Evolutionary conservation across 2,329 filamentous ascomycete species (phyloP).

Genomic region (Xylaria sp.): DNA sequence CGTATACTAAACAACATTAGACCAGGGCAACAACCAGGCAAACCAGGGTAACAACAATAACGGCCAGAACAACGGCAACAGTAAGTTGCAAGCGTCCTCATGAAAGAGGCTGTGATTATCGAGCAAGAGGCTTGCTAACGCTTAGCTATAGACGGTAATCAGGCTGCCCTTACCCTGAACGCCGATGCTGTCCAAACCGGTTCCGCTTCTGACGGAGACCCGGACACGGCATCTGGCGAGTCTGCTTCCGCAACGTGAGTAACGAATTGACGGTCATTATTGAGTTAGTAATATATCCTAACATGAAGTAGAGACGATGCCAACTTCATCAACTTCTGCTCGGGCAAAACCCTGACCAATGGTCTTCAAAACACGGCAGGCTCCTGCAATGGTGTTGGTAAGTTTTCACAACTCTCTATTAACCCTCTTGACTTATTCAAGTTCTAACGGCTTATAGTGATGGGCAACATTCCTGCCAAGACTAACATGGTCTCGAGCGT

Average conservation of each 20-base stretch:
- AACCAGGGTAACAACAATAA: slow-evolving; percentile 33
- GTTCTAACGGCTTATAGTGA: slow-evolving; percentile 54
- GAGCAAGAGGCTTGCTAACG: slow-evolving; percentile 9
- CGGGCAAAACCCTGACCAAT: slow-evolving; percentile 66
- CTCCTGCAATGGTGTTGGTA: slow-evolving; percentile 73
- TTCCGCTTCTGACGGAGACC: slow-evolving; percentile 53
- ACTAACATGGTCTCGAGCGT: slow-evolving; percentile 68
- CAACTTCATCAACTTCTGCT: slow-evolving; percentile 74
- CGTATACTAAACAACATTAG: slow-evolving; percentile 22
- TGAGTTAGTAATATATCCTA: slow-evolving; percentile 33
- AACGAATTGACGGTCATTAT: slow-evolving; percentile 42
- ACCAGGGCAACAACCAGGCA: slow-evolving; percentile 42
- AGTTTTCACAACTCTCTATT: slow-evolving; percentile 45
- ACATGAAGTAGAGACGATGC: slow-evolving; percentile 59
- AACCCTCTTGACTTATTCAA: background rate
- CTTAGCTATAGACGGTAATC: slow-evolving; percentile 39
- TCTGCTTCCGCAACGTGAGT: slow-evolving; percentile 64
- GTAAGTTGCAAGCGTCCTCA: slow-evolving; percentile 9
- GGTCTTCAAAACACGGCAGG: slow-evolving; percentile 67
- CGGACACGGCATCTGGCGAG: slow-evolving; percentile 57
- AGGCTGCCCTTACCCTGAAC: slow-evolving; percentile 52
- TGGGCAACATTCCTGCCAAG: slow-evolving; percentile 69
- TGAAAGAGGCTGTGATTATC: background rate
- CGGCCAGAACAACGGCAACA: slow-evolving; percentile 27
- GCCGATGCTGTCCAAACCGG: slow-evolving; percentile 61